A percentile compares a stretch with the other conserved stretches of the same genome.
These are phyloP conservation scores for Alopecurus myosuroides DNA, from an alignment of 176 grass and related monocot species.

Conservation along the genomic window DNA sequence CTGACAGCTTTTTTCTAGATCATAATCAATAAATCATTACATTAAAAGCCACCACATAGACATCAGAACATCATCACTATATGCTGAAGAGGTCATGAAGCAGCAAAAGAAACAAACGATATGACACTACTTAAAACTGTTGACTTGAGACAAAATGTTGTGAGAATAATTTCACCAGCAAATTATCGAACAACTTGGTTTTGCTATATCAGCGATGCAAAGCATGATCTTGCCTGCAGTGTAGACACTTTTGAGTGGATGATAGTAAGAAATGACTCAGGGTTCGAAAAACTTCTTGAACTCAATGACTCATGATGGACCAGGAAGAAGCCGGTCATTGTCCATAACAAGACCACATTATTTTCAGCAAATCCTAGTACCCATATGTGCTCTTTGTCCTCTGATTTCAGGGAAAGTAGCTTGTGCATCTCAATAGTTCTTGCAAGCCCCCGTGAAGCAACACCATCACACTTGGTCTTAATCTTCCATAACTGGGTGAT, in stretches of 20 bases:
- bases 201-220: background rate
- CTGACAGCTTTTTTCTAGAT: too few relatives aligned
- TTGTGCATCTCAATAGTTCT: background rate
- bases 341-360: background rate
- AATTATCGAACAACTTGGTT: background rate
- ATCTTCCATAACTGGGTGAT: background rate
- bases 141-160: background rate
- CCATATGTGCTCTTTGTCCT: background rate
- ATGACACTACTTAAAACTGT: background rate
- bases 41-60: too few relatives aligned
- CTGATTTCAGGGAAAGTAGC: background rate
- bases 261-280: background rate
- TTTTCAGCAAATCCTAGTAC: background rate
- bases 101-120: too few relatives aligned
- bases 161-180: background rate
- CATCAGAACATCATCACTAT: too few relatives aligned
- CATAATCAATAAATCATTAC: too few relatives aligned
- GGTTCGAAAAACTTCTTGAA: background rate
- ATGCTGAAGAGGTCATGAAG: too few relatives aligned
- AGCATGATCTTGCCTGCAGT: background rate
- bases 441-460: background rate
- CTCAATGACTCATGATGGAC: background rate
- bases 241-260: background rate
- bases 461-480: background rate
- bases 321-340: background rate